Conservation (phyloP, 805 yeast genomes). For the Saturnispora mendoncae region DNA sequence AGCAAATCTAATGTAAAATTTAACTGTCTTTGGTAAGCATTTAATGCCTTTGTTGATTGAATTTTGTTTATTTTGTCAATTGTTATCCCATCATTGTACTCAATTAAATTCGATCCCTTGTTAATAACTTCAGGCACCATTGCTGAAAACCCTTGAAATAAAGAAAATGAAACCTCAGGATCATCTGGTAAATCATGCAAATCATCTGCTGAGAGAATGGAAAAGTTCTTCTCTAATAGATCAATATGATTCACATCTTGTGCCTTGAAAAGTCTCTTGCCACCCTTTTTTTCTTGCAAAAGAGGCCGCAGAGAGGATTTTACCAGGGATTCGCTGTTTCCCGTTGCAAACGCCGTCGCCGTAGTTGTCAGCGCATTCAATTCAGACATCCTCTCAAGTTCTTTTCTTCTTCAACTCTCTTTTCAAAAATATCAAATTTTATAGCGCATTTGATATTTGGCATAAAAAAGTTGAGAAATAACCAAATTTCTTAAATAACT, state of each 20-base stretch:
- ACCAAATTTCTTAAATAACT: too few relatives aligned
- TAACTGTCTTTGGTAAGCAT: slow-evolving; percentile 24
- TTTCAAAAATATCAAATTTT: neutral
- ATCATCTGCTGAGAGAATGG: slow-evolving; percentile 53
- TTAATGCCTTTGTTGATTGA: slow-evolving; percentile 27
- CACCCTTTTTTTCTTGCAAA: slow-evolving; percentile 10
- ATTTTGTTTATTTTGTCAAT: slow-evolving; percentile 34
- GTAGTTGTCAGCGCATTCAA: slow-evolving; percentile 44
- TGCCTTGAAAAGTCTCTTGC: slow-evolving; percentile 6
- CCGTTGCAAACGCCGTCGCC: slow-evolving; percentile 39
- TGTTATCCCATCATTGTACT: slow-evolving; percentile 25
- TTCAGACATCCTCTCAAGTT: slow-evolving; percentile 17
- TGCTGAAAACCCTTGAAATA: slow-evolving; percentile 66
- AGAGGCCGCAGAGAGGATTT: slow-evolving; percentile 7
- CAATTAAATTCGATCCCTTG: slow-evolving; percentile 15
- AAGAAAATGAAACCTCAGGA: slow-evolving; percentile 32
- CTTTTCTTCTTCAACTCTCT: neutral
- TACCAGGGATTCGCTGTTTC: slow-evolving; percentile 12
- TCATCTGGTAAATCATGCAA: slow-evolving; percentile 43
- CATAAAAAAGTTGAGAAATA: neutral
- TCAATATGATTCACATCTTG: slow-evolving; percentile 7
- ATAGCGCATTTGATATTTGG: too few relatives aligned
- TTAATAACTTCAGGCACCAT: slow-evolving; percentile 43
- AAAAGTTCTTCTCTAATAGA: slow-evolving; percentile 32
- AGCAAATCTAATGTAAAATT: slow-evolving; percentile 41